These are phyloP conservation scores for Tympanopsis confertula DNA, from an alignment of 2,329 filamentous ascomycete species.

Conservation along the genomic window DNA sequence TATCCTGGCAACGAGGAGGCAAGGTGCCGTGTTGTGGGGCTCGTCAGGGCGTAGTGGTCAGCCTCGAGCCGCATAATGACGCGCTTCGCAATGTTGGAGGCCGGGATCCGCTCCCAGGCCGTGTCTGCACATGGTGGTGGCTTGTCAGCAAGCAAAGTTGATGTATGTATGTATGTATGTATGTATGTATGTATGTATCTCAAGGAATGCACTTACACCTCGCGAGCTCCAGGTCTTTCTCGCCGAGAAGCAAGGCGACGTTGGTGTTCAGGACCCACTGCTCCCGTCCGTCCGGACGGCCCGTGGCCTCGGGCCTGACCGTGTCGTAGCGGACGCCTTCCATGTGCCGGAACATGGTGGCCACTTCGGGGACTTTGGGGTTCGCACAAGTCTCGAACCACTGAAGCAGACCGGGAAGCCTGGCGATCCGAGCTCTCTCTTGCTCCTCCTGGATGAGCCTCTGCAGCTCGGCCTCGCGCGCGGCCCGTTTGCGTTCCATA, in stretches of 20 bases:
- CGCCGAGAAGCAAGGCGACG: slow-evolving; percentile 49
- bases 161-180: too few relatives aligned
- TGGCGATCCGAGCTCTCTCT: slow-evolving; percentile 41
- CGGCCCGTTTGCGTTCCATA: slow-evolving; percentile 28
- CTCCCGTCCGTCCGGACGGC: slow-evolving; percentile 44
- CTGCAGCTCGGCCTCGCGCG: slow-evolving; percentile 37
- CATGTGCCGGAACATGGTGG: slow-evolving; percentile 41
- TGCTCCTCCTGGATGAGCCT: slow-evolving; percentile 40
- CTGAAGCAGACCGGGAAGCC: slow-evolving; percentile 45
- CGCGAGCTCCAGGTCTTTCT: slow-evolving; percentile 49
- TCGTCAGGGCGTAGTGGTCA: slow-evolving; percentile 41
- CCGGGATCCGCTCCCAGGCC: slow-evolving; percentile 43
- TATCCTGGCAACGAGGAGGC: slow-evolving; percentile 39
- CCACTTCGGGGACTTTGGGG: slow-evolving; percentile 35
- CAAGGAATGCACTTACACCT: slow-evolving; percentile 33
- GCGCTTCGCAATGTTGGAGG: slow-evolving; percentile 39
- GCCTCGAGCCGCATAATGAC: slow-evolving; percentile 48
- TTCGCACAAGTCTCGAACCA: slow-evolving; percentile 45
- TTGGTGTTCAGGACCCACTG: slow-evolving; percentile 57
- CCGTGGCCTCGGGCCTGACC: slow-evolving; percentile 38
- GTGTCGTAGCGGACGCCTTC: slow-evolving; percentile 55
- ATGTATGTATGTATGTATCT: too few relatives aligned
- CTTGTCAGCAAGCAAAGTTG: too few relatives aligned
- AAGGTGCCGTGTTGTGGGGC: slow-evolving; percentile 35
- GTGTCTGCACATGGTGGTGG: slow-evolving; percentile 35